Conservation (phyloP, 2,329 filamentous ascomycete species). For the Helminthosporium solani region DNA sequence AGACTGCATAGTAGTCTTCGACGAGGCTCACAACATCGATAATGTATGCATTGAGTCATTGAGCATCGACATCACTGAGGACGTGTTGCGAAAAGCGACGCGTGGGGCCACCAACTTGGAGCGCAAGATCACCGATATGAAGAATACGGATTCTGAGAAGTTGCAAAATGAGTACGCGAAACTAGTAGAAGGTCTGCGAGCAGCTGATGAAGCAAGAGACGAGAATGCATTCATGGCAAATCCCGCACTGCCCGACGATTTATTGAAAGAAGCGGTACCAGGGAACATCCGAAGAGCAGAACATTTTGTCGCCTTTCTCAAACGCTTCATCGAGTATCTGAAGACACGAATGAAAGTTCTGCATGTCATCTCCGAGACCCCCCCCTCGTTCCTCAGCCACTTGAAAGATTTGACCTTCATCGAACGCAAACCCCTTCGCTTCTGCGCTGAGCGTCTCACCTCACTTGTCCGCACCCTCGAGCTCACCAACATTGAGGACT, state of each 20-base stretch:
- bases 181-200: conserved; percentile 84
- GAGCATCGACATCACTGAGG: conserved; percentile 95
- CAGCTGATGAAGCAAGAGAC: conserved; percentile 83
- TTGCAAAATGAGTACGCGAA: conserved; percentile 94
- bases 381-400: conserved; percentile 88
- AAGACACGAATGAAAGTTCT: conserved; percentile 98
- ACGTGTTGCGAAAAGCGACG: conserved; percentile 86
- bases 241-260: conserved; percentile 86
- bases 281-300: conserved; percentile 95
- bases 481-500: conserved; percentile 96
- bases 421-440: conserved; percentile 89
- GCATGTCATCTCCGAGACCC: conserved; percentile 95
- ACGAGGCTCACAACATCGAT: conserved; percentile 98
- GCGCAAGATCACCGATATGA: conserved; percentile 89
- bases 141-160: conserved; percentile 90
- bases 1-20: conserved; percentile 97
- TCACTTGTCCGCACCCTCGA: conserved; percentile 93
- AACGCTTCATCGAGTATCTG: conserved; percentile 95
- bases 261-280: conserved; percentile 92
- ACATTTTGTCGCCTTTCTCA: conserved; percentile 92
- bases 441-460: conserved; percentile 91
- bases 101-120: conserved; percentile 89
- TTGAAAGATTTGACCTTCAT: conserved; percentile 96
- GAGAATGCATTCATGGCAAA: conserved; percentile 98
- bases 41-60: conserved; percentile 98